Percentiles rank a stretch among this genome's conserved stretches.
These are phyloP conservation scores for Cystobasidium slooffiae DNA, from an alignment of 1,284 basidiomycete species.

Conservation along the genomic window DNA sequence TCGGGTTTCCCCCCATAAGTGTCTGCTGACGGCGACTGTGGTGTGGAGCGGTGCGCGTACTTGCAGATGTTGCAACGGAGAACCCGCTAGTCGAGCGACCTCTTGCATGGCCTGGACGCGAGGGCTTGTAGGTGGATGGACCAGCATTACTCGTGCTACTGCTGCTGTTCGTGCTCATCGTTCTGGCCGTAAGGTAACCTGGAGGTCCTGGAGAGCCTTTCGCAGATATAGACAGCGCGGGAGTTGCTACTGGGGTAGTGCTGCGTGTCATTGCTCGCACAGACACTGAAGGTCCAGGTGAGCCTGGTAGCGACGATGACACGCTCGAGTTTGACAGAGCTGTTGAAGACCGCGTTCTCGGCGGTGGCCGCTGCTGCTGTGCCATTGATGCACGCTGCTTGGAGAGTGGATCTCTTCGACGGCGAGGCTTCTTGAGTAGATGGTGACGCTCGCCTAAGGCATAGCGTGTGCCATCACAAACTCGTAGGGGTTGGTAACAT, in stretches of 20 bases:
- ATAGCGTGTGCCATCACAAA: neutral
- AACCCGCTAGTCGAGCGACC: slow-evolving; percentile 21
- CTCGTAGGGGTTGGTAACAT: too few species aligned
- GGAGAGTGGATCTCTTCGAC: neutral
- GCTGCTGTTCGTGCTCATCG: slow-evolving; percentile 14
- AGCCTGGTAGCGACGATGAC: slow-evolving; percentile 34
- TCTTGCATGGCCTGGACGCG: slow-evolving; percentile 8
- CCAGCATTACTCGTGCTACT: neutral
- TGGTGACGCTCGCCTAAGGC: neutral
- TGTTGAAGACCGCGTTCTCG: slow-evolving; percentile 23
- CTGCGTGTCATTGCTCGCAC: slow-evolving; percentile 19
- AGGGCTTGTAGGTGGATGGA: neutral
- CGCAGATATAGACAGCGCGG: slow-evolving; percentile 2
- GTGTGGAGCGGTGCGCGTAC: slow-evolving; percentile 24
- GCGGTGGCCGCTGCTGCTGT: slow-evolving; percentile 9
- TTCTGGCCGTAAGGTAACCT: slow-evolving; percentile 8
- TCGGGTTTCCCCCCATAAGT: slow-evolving; percentile 23
- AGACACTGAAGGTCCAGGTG: slow-evolving; percentile 39
- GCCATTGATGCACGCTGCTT: slow-evolving; percentile 9
- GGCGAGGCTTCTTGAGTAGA: neutral
- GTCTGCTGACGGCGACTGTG: slow-evolving; percentile 6
- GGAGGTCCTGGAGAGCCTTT: slow-evolving; percentile 10
- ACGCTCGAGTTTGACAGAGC: slow-evolving; percentile 16
- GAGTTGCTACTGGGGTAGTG: slow-evolving; percentile 1
- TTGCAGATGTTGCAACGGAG: slow-evolving; percentile 20